Percentiles rank a stretch among this genome's conserved stretches.
These are phyloP conservation scores for Panicum miliaceum DNA, from an alignment of 176 grass and related monocot genomes.

Conservation along the genomic window DNA sequence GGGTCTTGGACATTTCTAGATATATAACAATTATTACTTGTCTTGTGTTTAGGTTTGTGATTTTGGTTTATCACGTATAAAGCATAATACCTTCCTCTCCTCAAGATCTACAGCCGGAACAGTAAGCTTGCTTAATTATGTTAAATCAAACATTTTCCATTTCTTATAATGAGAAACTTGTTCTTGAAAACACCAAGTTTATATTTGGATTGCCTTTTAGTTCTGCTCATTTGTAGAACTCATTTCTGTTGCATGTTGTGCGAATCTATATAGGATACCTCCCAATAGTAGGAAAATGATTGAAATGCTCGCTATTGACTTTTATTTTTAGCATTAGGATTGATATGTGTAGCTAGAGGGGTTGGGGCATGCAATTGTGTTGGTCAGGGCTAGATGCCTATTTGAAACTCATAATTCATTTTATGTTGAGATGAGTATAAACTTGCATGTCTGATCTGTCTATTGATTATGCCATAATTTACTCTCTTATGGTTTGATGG, in stretches of 20 bases:
- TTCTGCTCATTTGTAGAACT: conserved; percentile 31
- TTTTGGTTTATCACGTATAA: conserved; percentile 95
- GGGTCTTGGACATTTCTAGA: background rate
- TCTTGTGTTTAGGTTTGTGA: conserved; percentile 80
- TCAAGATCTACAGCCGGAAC: conserved; percentile 99
- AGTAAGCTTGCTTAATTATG: conserved; percentile 59
- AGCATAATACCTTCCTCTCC: conserved; percentile 94
- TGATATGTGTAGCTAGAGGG: conserved; percentile 1
- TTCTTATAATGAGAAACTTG: conserved; percentile 30
- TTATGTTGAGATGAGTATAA: conserved; percentile 14
- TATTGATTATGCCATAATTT: conserved; percentile 10
- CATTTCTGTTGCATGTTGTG: conserved; percentile 7
- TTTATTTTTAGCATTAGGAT: background rate
- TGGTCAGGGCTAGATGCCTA: background rate
- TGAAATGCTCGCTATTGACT: background rate
- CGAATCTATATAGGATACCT: conserved; percentile 15
- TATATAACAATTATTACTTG: conserved; percentile 39
- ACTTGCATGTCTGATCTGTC: conserved; percentile 4
- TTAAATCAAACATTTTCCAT: conserved; percentile 41
- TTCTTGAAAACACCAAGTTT: conserved; percentile 2
- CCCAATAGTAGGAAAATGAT: background rate
- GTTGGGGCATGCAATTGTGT: background rate
- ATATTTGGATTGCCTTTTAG: conserved; percentile 13
- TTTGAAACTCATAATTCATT: background rate
- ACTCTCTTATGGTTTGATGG: background rate